Conservation (phyloP, 352 stramenopile species). For the Globisporangium acanthophoron region DNA sequence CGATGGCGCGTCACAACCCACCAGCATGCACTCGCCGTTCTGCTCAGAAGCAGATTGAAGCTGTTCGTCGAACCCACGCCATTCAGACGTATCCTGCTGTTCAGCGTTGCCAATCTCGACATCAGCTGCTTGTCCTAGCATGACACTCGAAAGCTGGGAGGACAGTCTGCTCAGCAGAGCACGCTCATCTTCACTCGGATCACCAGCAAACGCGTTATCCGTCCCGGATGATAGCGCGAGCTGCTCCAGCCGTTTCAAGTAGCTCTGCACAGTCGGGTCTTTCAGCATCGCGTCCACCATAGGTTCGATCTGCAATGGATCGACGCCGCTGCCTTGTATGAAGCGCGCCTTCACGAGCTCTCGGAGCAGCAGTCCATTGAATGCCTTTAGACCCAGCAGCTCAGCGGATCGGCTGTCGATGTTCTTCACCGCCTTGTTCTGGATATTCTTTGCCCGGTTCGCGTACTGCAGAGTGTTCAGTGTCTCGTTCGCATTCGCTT, state of each 20-base stretch:
- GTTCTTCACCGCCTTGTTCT: slow-evolving; percentile 89
- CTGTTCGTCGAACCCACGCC: slow-evolving; percentile 18
- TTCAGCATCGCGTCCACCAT: slow-evolving; percentile 32
- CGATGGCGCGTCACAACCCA: slow-evolving; percentile 21
- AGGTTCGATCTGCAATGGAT: neutral
- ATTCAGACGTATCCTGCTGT: neutral
- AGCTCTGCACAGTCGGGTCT: slow-evolving; percentile 44
- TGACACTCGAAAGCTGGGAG: slow-evolving; percentile 5
- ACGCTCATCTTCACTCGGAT: slow-evolving; percentile 3
- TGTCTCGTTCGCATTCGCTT: slow-evolving; percentile 62
- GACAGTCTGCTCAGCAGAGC: slow-evolving; percentile 3
- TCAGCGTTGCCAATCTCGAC: neutral
- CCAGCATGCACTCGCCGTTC: neutral
- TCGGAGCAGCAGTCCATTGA: slow-evolving; percentile 59
- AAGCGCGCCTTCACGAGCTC: slow-evolving; percentile 65
- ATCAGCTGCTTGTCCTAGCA: neutral
- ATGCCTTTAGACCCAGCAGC: slow-evolving; percentile 55
- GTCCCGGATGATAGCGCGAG: slow-evolving; percentile 18
- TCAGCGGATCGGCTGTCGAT: slow-evolving; percentile 77
- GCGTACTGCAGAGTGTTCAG: slow-evolving; percentile 85
- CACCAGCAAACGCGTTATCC: neutral
- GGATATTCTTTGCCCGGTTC: slow-evolving; percentile 85
- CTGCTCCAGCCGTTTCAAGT: slow-evolving; percentile 54
- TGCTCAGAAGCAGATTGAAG: slow-evolving; percentile 32
- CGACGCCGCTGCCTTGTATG: slow-evolving; percentile 10